A percentile compares a stretch with the other conserved stretches of the same genome.
These are phyloP conservation scores for Lactifluus volemus DNA, from an alignment of 768 basidiomycete genomes.

Conservation along the genomic window DNA sequence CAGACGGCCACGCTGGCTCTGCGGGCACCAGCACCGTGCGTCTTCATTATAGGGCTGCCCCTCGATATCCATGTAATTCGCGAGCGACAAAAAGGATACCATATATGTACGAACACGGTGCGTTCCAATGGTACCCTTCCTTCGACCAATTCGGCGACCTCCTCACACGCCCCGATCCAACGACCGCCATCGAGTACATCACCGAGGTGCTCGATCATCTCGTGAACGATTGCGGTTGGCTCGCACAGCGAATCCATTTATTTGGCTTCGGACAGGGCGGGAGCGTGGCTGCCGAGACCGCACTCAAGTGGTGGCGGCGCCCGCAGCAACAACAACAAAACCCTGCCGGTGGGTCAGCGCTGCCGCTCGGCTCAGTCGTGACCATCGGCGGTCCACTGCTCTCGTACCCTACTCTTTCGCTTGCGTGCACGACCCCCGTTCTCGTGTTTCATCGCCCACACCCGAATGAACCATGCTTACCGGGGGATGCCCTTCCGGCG, in stretches of 20 bases:
- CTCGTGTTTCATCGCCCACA: constrained; percentile 49
- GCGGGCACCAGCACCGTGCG: constrained; percentile 69
- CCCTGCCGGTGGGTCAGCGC: constrained; percentile 17
- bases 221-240: constrained; percentile 54
- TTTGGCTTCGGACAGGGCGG: constrained; percentile 90
- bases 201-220: constrained; percentile 47
- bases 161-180: constrained; percentile 64
- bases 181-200: constrained; percentile 51
- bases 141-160: constrained; percentile 75
- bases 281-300: constrained; percentile 61
- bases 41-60: constrained; percentile 2
- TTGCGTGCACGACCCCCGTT: constrained; percentile 48
- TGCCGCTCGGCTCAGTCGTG: constrained; percentile 56
- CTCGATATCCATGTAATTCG: neutral
- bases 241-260: constrained; percentile 60
- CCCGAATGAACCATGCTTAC: constrained; percentile 37
- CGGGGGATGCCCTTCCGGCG: constrained; percentile 37
- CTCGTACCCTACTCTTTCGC: constrained; percentile 60
- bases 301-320: constrained; percentile 40
- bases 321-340: constrained; percentile 6
- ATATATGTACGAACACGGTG: constrained; percentile 58
- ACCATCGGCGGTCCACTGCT: constrained; percentile 66
- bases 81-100: constrained; percentile 47
- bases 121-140: constrained; percentile 81
- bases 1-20: constrained; percentile 82